Percentiles rank a stretch among this genome's conserved stretches.
phyloP scores from a whole-genome alignment of 108 stramenopile species.

The Chaetoceros muelleri region DNA sequence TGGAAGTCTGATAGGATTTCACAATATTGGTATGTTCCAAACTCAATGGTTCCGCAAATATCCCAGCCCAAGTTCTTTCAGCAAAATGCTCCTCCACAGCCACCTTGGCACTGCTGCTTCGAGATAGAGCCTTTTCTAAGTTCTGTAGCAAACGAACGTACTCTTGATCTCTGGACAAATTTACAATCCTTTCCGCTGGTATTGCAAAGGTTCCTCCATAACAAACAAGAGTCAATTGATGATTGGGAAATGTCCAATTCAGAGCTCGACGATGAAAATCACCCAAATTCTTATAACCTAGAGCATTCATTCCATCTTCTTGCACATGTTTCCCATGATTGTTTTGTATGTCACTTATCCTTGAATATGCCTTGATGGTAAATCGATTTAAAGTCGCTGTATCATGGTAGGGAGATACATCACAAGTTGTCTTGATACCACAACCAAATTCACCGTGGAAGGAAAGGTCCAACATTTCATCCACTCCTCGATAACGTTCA shows the following conservation, averaged over 20 bases:
- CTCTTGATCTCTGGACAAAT: not conserved
- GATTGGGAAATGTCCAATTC: not conserved
- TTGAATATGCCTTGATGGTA: not conserved
- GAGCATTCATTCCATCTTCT: not conserved
- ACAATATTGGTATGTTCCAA: too few species aligned
- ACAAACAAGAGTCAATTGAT: not conserved
- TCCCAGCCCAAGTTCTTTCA: not conserved
- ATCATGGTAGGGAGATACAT: not conserved
- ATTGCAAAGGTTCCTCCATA: not conserved
- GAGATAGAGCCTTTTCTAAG: not conserved
- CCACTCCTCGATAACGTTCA: not conserved
- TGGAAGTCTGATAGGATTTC: too few species aligned
- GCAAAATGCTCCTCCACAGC: not conserved
- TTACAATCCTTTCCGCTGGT: not conserved
- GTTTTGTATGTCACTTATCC: too few species aligned
- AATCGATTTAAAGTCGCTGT: not conserved
- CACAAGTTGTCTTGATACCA: not conserved
- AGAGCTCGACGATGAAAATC: not conserved
- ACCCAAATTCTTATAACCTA: not conserved
- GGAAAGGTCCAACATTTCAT: not conserved
- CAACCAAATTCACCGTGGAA: not conserved
- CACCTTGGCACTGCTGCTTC: not conserved
- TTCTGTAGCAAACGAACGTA: not conserved
- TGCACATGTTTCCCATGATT: not conserved
- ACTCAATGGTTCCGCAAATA: not conserved